Conservation (phyloP, 2,329 filamentous ascomycete genomes). For the Dendryphion nanum region DNA sequence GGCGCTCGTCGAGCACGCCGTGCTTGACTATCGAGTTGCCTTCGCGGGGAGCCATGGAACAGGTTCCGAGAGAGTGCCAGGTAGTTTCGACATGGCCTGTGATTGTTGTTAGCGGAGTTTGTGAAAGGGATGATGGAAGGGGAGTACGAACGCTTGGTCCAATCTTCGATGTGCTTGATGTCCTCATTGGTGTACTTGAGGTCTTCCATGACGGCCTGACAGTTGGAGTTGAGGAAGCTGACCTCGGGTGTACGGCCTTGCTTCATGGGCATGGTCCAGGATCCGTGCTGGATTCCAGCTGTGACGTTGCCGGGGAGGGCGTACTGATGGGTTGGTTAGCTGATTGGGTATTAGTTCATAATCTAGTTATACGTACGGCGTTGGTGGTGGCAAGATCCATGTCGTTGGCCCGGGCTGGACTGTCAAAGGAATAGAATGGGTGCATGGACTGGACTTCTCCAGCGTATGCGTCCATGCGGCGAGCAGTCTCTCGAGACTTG, state of each 20-base stretch:
- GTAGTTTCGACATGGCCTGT: conserved; percentile 68
- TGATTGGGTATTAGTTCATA: conserved; percentile 4
- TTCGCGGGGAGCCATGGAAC: conserved; percentile 73
- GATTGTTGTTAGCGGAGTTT: neutral
- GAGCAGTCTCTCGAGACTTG: conserved; percentile 76
- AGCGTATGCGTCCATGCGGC: conserved; percentile 74
- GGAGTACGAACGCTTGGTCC: conserved; percentile 44
- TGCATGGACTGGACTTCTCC: conserved; percentile 66
- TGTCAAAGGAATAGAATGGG: conserved; percentile 71
- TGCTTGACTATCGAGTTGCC: conserved; percentile 81
- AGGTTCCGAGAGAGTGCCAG: conserved; percentile 68
- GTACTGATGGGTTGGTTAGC: no score
- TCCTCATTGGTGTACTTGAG: conserved; percentile 65
- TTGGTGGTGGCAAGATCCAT: conserved; percentile 75
- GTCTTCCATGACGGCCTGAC: conserved; percentile 59
- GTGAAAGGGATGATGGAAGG: neutral
- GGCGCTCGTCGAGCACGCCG: conserved; percentile 72
- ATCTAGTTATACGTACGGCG: conserved; percentile 28
- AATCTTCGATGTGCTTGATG: conserved; percentile 66
- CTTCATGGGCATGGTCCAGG: conserved; percentile 64
- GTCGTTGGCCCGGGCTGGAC: conserved; percentile 67
- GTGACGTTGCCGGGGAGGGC: conserved; percentile 70
- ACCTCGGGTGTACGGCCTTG: conserved; percentile 52
- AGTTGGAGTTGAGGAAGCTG: conserved; percentile 62
- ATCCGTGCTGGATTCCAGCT: conserved; percentile 70